Conservation (phyloP, 371 early-diverging fungal genomes). For the Haplosporangium sp. region DNA sequence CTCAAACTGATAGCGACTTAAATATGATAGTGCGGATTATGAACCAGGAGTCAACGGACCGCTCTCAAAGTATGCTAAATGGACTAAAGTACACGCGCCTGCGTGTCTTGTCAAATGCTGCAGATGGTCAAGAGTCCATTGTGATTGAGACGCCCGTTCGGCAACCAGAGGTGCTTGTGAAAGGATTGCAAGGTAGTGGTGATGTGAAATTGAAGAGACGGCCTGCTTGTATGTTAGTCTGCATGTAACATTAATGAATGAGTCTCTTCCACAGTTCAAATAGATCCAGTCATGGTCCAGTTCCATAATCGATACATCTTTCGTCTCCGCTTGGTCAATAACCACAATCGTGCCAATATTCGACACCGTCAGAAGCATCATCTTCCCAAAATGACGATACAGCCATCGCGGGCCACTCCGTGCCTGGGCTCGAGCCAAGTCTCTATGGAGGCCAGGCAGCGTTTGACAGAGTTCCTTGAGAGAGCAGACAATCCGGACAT, state of each 20-base stretch:
- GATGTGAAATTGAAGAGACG: not conserved
- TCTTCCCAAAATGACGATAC: not conserved
- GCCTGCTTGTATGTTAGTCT: not conserved
- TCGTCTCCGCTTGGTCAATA: not conserved
- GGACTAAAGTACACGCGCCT: not conserved
- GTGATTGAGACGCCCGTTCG: conserved; percentile 18
- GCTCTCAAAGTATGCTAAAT: not conserved
- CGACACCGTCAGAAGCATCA: not conserved
- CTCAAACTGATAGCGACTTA: not conserved
- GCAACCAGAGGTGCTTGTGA: conserved; percentile 7
- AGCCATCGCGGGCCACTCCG: not conserved
- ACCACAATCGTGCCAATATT: not conserved
- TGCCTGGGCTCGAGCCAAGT: conserved; percentile 2
- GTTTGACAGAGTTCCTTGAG: conserved; percentile 15
- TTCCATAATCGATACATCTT: conserved; percentile 6
- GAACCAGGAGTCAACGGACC: not conserved
- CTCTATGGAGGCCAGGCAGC: conserved; percentile 10
- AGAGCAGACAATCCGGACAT: conserved; percentile 11
- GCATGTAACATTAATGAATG: not conserved
- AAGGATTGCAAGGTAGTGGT: conserved; percentile 28
- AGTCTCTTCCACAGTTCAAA: conserved; percentile 5
- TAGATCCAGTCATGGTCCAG: conserved; percentile 18
- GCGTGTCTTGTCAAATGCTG: not conserved
- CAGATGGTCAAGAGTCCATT: not conserved
- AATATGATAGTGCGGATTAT: not conserved